These are phyloP conservation scores for Neurospora sp. DNA, from an alignment of 495 filamentous ascomycete species.

Conservation along the genomic window DNA sequence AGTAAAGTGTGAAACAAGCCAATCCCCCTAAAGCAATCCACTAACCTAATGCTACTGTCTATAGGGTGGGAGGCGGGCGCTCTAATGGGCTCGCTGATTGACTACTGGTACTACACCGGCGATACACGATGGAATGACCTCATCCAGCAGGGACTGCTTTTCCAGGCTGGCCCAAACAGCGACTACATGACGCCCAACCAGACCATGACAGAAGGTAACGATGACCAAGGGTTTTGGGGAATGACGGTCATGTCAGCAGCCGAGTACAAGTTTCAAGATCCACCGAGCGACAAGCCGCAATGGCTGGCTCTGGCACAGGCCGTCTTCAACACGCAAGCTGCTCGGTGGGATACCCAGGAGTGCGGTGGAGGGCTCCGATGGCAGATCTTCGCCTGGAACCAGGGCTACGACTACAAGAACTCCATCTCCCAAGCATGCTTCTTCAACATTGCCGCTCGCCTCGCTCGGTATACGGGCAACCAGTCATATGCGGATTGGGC, in stretches of 20 bases:
- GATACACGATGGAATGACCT: constrained; percentile 51
- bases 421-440: constrained; percentile 59
- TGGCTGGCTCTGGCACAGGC: constrained; percentile 75
- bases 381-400: constrained; percentile 76
- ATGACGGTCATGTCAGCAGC: constrained; percentile 58
- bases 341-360: constrained; percentile 53
- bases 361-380: constrained; percentile 73
- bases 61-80: constrained; percentile 75
- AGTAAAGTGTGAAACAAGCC: not conserved
- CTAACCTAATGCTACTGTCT: constrained; percentile 7
- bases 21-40: not conserved
- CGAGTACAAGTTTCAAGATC: constrained; percentile 52
- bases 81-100: constrained; percentile 54
- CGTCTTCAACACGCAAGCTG: constrained; percentile 65
- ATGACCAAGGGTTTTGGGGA: constrained; percentile 61
- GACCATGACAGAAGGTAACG: constrained; percentile 52
- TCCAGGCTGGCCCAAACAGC: constrained; percentile 46
- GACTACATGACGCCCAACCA: constrained; percentile 60
- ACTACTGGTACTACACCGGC: constrained; percentile 59
- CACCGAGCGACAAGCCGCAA: constrained; percentile 46
- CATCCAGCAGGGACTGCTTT: constrained; percentile 45
- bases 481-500: constrained; percentile 64
- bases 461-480: constrained; percentile 63
- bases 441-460: constrained; percentile 60
- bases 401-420: constrained; percentile 71